Evolutionary conservation across 176 grass and related monocot genomes (phyloP).

Genomic region (Aegilops umbellulata): DNA sequence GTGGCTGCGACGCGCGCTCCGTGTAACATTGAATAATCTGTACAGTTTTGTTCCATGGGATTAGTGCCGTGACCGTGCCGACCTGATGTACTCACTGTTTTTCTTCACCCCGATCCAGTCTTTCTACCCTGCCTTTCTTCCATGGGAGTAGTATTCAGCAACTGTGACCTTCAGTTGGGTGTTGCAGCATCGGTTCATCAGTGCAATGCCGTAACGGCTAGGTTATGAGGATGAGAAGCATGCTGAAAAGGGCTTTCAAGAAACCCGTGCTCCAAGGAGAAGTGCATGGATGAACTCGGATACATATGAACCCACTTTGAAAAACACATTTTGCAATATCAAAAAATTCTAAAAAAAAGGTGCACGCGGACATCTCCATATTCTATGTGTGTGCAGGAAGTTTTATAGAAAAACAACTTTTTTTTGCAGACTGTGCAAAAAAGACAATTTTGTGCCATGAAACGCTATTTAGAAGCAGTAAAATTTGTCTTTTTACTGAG

Average conservation of each 20-base stretch:
- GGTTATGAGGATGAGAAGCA: neutral
- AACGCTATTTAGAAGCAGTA: no score
- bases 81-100: neutral
- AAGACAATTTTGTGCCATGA: no score
- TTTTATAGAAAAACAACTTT: no score
- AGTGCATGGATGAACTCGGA: no score
- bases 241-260: neutral
- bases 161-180: neutral
- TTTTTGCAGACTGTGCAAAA: no score
- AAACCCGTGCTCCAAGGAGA: neutral
- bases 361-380: no score
- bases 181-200: neutral
- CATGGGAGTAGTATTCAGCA: neutral
- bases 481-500: no score
- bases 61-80: neutral
- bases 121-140: constrained; percentile 15
- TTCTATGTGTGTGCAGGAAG: no score
- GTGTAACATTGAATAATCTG: constrained; percentile 47
- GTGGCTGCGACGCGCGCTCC: neutral
- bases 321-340: no score
- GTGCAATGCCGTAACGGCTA: no score
- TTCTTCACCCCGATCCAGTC: neutral
- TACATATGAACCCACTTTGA: no score
- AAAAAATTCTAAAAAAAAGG: no score
- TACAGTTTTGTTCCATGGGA: constrained; percentile 21